Conservation (phyloP, 306 rosid genomes). For the Crotalaria pallida region DNA sequence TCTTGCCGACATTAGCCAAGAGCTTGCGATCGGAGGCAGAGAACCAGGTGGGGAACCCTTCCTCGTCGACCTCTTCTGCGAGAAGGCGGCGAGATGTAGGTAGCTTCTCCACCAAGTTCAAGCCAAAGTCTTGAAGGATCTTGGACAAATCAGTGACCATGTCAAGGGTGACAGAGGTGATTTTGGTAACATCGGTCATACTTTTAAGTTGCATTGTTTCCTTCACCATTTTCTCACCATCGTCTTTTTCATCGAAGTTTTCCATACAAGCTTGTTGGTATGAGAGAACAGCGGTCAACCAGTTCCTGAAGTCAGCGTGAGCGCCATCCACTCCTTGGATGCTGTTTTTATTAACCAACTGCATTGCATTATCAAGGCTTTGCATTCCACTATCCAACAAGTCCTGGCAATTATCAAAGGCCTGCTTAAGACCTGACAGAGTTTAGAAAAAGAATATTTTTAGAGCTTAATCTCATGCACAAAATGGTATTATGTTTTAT, state of each 20-base stretch:
- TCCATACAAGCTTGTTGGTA: slow-evolving; percentile 56
- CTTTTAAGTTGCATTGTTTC: no score
- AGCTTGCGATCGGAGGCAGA: slow-evolving; percentile 46
- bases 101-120: slow-evolving; percentile 36
- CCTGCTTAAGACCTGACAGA: slow-evolving; percentile 33
- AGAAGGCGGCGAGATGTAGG: slow-evolving; percentile 52
- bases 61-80: slow-evolving; percentile 15
- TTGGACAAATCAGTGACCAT: slow-evolving; percentile 29
- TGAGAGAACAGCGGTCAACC: slow-evolving; percentile 64
- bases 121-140: slow-evolving; percentile 25
- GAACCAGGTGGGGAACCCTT: slow-evolving; percentile 61
- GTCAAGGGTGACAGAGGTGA: no score
- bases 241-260: slow-evolving; percentile 17
- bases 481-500: no score
- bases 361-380: slow-evolving; percentile 27
- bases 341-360: slow-evolving; percentile 23
- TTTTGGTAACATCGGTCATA: no score
- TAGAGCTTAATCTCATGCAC: no score
- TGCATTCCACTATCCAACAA: slow-evolving; percentile 41
- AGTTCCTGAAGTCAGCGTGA: slow-evolving; percentile 52
- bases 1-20: slow-evolving; percentile 3
- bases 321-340: slow-evolving; percentile 26
- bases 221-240: slow-evolving; percentile 18
- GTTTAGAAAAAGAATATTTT: no score
- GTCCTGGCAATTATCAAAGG: slow-evolving; percentile 64